Evolutionary conservation across 2,329 filamentous ascomycete species (phyloP), one percentile per base, ranked within the genome.

Genomic region (Aspergillus floridensis): DNA sequence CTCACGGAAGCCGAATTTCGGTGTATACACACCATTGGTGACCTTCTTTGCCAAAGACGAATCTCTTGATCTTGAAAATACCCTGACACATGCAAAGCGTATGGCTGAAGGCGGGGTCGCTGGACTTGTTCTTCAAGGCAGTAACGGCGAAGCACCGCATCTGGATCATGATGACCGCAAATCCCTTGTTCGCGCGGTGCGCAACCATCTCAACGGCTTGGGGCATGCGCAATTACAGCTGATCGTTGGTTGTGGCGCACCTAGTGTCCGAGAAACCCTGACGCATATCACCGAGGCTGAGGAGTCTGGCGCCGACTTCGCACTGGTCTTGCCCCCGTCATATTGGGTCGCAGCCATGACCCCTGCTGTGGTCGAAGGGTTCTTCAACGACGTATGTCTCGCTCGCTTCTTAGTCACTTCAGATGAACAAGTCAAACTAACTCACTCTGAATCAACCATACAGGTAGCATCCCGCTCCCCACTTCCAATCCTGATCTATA

Each of bases 141-240:
- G 86, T 66, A 91, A 91, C 69, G 88, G 88, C 68, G 88, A 91
- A 76, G 88, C 88, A 12, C 87, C 89, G 21, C 87, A 90, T 69
- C 81, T 91, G 50, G 84, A 84, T n/a, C 86, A 87, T 68, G 74
- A 79, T 19, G 88, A 91, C 75, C 84, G 87, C 51, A 78, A 81
- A 49, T 41, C 38, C 5, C 21, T 55, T 10, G 41, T 48, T 10
- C 53, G 53, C 53, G 53, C 38, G 38, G 46, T 48, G 26, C 53
- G 53, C 24, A 14, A 19, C 2, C 38, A 46, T 47, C 53, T 55
- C 41, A 21, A 47, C 22, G 38, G 5, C 3, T 19, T 26, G n/a
- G 38, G 38, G 3, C 31, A 55, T 26, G 10, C 21, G 38, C 26
- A 11, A 24, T 49, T 29, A 16, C 31, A 10, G 32, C 24, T 44